Conservation (phyloP, 2,329 filamentous ascomycete genomes). For the Cordyceps cateniannulata region DNA sequence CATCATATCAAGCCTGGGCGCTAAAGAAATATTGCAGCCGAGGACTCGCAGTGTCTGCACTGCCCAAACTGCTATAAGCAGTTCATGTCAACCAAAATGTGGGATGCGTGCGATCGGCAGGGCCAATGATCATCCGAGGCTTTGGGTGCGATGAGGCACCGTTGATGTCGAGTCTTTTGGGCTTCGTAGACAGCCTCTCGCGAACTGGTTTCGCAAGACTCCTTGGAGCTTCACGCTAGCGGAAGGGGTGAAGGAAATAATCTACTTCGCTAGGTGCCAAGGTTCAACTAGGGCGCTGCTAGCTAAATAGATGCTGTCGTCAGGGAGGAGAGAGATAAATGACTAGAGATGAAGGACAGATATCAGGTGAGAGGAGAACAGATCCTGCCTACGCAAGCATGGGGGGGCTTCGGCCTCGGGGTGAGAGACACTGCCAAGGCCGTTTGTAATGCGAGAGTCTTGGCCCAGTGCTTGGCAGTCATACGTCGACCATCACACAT, state of each 20-base stretch:
- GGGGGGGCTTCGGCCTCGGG: constrained; percentile 4
- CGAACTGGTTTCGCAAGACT: background rate
- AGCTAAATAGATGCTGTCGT: background rate
- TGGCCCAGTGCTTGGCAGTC: constrained; percentile 4
- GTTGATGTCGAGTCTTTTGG: background rate
- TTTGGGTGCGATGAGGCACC: background rate
- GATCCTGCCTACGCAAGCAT: constrained; percentile 1
- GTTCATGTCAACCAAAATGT: constrained; percentile 4
- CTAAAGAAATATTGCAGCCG: background rate
- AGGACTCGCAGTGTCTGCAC: constrained; percentile 3
- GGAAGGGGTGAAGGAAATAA: background rate
- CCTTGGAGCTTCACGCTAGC: background rate
- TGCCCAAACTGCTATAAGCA: constrained; percentile 1
- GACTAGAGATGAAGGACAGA: background rate
- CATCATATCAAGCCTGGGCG: background rate
- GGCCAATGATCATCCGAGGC: background rate
- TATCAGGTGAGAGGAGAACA: constrained; percentile 1
- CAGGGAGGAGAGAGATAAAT: background rate
- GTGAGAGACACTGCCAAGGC: constrained; percentile 9
- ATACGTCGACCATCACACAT: background rate
- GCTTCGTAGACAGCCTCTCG: background rate
- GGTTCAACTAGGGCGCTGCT: background rate
- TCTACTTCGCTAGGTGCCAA: background rate
- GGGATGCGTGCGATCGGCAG: background rate
- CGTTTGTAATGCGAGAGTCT: constrained; percentile 9